Base-by-base conservation (phyloP, 2,329 filamentous ascomycete species). In the Sporothrix inflata region DNA sequence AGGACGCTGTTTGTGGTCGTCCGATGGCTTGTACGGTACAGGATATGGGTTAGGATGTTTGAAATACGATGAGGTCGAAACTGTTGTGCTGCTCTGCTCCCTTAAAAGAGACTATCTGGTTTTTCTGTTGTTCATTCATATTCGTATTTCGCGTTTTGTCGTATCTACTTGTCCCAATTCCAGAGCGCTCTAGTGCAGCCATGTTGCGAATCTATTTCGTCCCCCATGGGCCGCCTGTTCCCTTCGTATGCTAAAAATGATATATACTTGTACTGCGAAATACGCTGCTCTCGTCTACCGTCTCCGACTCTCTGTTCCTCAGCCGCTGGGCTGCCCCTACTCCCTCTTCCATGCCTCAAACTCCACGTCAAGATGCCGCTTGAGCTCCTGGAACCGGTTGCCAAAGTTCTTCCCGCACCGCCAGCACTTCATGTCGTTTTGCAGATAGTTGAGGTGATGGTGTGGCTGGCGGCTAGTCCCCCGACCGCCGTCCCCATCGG, bases 361-460 rank as follows among this genome's bases (percentile, higher is more conserved):
- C 78, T 92, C 89, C 0, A 84, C 78, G 49, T 83, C 83, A 24
- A 92, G 74, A 83, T 99, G 94, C 73, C 83, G 85, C 81, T 96
- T 96, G 70, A 97, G 80, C 79, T 85, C 85, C 75, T 87, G 84
- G 80, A 98, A 97, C 78, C 86, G 87, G 75, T 92, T 93, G 24
- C 87, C 88, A 81, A 96, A 98, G 69, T 89, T 87, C 80, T 81
- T 82, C 1, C 89, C 89, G 82, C 96, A 98, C 69, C 93, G 86
- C 95, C 96, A 98, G 80, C 96, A 98, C 74, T 83, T 82, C 80
- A 97, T 85, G 73, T 94, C 90, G 12, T 30, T 47, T 8, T 55
- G n/a, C 7, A 73, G 34, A 14, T 57, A 63, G 21, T 34, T 51
- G n/a, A 30, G 5, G 16, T 71, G 70, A 12, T 40, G 67, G 34